Base-by-base conservation (phyloP, 2,329 filamentous ascomycete species). In the Fusarium sp. region DNA sequence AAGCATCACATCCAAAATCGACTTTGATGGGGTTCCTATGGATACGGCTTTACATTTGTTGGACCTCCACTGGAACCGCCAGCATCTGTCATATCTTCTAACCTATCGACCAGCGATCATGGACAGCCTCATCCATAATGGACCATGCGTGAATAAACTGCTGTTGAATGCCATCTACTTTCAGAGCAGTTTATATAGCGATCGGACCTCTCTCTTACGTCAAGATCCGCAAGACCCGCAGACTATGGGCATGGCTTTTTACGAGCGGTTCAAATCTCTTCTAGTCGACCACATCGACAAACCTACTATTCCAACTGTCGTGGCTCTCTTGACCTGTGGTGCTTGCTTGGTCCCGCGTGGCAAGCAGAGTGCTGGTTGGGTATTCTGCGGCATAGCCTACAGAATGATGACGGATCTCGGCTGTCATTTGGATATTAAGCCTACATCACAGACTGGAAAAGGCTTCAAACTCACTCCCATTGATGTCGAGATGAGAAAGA, bases 71-170 rank as follows among this genome's bases (percentile, higher is more conserved):
- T 89, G 87, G 87, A 89, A 87, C 74, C 84, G 87, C 5, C 87
- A 89, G 69, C 87, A 89, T 67, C 83, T 87, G 64, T 84, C 85
- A 0, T 75, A 69, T 14, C 62, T 73, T 2, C 82, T 88, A 54
- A 87, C 85, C 1, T 89, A 89, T 74, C 85, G 88, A 1, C 86
- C 88, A 0, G 85, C 85, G 0, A 88, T 90, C 62, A 88, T 88
- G 85, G 77, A 85, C 5, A 84, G 86, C 73, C 86, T 89, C 86
- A 87, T 87, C 59, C 85, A 86, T 50, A 80, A 83, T 18, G 89
- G 89, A 0, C 87, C 87, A 0, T 89, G 90, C 77, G 90, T 89
- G 69, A 89, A 88, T 1, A 87, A 88, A 64, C 82, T 88, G 4
- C 81, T 90, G 2, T 79, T 90, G 6, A 89, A 90, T 72, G 88